Evolutionary conservation across 1,284 basidiomycete species (phyloP), one percentile per base, ranked within the genome.

Genomic region (Somion occarium): DNA sequence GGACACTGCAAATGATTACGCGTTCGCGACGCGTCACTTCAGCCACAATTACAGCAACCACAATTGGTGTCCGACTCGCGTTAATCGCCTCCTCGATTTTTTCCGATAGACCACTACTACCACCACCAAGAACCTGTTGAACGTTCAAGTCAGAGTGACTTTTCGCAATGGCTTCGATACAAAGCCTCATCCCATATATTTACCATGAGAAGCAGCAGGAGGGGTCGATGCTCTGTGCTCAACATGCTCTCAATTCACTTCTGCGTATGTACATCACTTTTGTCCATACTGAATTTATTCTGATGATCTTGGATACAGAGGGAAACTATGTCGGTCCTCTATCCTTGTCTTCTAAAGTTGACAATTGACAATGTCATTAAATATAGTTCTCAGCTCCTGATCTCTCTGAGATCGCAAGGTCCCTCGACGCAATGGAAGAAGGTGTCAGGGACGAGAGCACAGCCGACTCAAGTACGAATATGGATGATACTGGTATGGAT

Each of bases 171-270:
- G 72, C 80, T 41, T 73, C 76, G 45, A 67, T 85, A 38, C 78
- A 84, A 56, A 62, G 59, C 27, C 72, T 90, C 19, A 58, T 71
- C n/a, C 65, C 72, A 9, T 61, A 74, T 13, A 86, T 91, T 51
- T 91, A 91, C 63, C 87, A 90, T 66, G 88, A 91, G 64, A 77
- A 68, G 55, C 88, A 91, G 67, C 78, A 90, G 64, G 57, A 69
- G 51, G 88, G 88, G 19, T 89, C 88, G 2, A 88, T 88, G 80
- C 78, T 91, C 41, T 92, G 90, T 63, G 89, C 88, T n/a, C 89
- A 91, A 61, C 88, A 92, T 69, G 88, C 89, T 12, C 72, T 92
- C 27, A 92, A 92, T 64, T 79, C 80, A 13, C 72, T 92, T n/a
- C 72, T 91, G 38, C 88, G 88, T 90, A 43, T 41, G 37, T 52